A percentile compares a stretch with the other conserved stretches of the same genome.
These are phyloP conservation scores for Gossypium rotundifolium DNA, from an alignment of 345 rosid genomes.

Conservation along the genomic window DNA sequence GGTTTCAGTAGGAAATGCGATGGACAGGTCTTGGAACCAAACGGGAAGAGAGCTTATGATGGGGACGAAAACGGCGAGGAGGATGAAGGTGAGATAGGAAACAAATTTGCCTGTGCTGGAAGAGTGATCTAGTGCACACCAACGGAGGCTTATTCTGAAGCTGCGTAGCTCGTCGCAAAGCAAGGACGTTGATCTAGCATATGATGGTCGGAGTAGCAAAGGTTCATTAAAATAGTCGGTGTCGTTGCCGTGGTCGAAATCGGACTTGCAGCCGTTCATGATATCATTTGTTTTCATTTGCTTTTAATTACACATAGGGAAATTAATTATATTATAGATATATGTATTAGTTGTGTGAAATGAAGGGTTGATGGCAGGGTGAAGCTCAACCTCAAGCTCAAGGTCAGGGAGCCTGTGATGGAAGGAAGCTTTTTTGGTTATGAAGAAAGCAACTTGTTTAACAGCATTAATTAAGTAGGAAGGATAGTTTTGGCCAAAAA, in stretches of 20 bases:
- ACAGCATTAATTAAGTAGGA: neutral
- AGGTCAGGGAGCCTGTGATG: slow-evolving; percentile 13
- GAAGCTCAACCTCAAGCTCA: neutral
- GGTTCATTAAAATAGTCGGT: slow-evolving; percentile 1
- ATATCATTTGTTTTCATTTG: neutral
- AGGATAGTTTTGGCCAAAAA: too few relatives aligned
- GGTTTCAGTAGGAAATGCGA: slow-evolving; percentile 21
- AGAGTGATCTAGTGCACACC: slow-evolving; percentile 72
- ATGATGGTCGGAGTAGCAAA: slow-evolving; percentile 28
- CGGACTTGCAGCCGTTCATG: neutral
- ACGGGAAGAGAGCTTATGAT: slow-evolving; percentile 30
- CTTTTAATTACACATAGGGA: too few relatives aligned
- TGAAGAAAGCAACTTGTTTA: neutral
- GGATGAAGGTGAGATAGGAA: slow-evolving; percentile 40
- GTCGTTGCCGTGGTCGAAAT: neutral
- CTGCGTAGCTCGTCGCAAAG: slow-evolving; percentile 38
- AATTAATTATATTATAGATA: neutral
- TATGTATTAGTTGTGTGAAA: too few relatives aligned
- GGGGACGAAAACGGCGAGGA: slow-evolving; percentile 45
- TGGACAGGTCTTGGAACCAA: slow-evolving; percentile 17
- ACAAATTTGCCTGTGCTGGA: slow-evolving; percentile 38
- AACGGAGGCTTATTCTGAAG: slow-evolving; percentile 53
- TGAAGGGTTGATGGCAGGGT: neutral
- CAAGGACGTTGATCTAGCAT: slow-evolving; percentile 31
- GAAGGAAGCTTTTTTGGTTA: slow-evolving; percentile 8